Evolutionary conservation across 2,329 filamentous ascomycete genomes (phyloP), one percentile per base, ranked within the genome.

Genomic region (Aspergillus felis): DNA sequence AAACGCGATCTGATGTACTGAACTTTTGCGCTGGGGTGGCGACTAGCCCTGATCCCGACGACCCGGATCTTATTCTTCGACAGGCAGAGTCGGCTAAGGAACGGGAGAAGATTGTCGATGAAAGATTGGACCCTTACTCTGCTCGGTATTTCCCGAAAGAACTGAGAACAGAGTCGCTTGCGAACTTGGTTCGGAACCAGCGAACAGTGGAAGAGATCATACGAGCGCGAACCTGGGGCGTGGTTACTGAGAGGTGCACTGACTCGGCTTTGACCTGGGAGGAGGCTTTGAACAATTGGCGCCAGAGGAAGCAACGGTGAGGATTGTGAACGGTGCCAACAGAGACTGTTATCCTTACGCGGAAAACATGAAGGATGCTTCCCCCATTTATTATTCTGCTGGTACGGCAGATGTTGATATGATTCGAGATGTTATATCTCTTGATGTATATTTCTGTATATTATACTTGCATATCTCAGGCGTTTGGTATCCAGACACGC

Each of bases 71-170:
- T 27, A 78, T 89, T 0, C 67, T 89, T 20, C 80, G 90, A 55
- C 83, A 91, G 66, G 80, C 86, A 0, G 89, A 96, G 74, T 85
- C 85, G 54, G 83, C 86, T 57, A 85, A 80, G 65, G 86, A 89
- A 61, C 81, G 87, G 50, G 88, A 93, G 68, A 81, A 86, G 53
- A 81, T 93, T 0, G 87, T 97, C 4, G 85, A 97, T 71, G 94
- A 97, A 76, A 81, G 94, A 56, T 73, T 97, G 57, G 94, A 99
- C 77, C 94, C 94, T 1, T 99, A 99, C 71, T 92, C 89, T 9
- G 89, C 81, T 6, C 81, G 93, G 25, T 96, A 91, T 72, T 93
- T 93, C 87, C 74, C 74, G 6, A 68, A 66, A 20, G 92, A 97
- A 76, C 82, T 90, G 14, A 82, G 92, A 62, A 94, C 92, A 0